Evolutionary conservation across 768 basidiomycete species (phyloP).

Genomic region (Termitomyces heimii): DNA sequence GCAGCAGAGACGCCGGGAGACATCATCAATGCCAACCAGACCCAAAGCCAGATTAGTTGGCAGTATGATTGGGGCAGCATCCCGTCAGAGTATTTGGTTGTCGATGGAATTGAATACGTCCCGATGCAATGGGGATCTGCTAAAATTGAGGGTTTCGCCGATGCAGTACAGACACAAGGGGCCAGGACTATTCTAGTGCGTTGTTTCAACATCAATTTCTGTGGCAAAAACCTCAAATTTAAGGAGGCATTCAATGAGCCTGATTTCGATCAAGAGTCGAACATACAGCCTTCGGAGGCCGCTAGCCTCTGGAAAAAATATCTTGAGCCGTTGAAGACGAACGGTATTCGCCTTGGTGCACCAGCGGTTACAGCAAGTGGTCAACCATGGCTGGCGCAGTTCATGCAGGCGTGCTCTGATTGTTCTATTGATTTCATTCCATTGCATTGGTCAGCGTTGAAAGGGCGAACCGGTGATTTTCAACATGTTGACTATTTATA

Average conservation of each 20-base stretch:
- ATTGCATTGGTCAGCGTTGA: slow-evolving; percentile 34
- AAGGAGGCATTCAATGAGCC: slow-evolving; percentile 40
- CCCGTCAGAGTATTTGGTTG: slow-evolving; percentile 35
- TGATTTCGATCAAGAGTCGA: slow-evolving; percentile 45
- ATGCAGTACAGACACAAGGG: slow-evolving; percentile 36
- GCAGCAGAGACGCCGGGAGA: slow-evolving; percentile 34
- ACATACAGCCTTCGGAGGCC: slow-evolving; percentile 37
- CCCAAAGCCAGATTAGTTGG: slow-evolving; percentile 37
- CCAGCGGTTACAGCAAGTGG: slow-evolving; percentile 55
- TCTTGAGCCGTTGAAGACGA: slow-evolving; percentile 47
- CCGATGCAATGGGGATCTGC: slow-evolving; percentile 51
- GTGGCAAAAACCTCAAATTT: slow-evolving; percentile 33
- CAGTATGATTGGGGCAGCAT: slow-evolving; percentile 50
- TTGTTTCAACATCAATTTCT: neutral
- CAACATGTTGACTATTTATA: slow-evolving; percentile 24
- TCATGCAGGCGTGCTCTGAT: slow-evolving; percentile 44
- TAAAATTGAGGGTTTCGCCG: slow-evolving; percentile 30
- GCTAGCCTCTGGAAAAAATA: slow-evolving; percentile 54
- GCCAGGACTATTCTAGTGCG: slow-evolving; percentile 44
- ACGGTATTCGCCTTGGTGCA: slow-evolving; percentile 46
- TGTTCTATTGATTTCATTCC: slow-evolving; percentile 47
- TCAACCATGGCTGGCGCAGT: slow-evolving; percentile 48
- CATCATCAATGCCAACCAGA: slow-evolving; percentile 38
- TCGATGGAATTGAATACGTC: slow-evolving; percentile 38
- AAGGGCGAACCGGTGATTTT: slow-evolving; percentile 15